phyloP scores from a whole-genome alignment of 805 yeast genomes.

The Candida coquimbonensis region DNA sequence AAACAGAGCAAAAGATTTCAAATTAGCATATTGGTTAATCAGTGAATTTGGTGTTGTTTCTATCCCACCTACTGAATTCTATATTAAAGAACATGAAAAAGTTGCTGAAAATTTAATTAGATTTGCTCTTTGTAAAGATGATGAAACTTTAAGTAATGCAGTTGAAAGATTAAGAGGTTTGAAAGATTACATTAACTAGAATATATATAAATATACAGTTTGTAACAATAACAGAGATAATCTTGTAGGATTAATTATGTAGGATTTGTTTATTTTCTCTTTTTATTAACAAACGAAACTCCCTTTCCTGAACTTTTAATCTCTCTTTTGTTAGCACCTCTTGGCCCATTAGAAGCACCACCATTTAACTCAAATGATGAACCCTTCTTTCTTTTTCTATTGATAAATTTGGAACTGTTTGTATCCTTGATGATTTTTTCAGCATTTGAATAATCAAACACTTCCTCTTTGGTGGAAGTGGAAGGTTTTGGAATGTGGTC shows the following conservation, averaged over 20 bases:
- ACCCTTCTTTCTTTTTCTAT: conserved; percentile 30
- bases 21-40: conserved; percentile 86
- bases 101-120: conserved; percentile 81
- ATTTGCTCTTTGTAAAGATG: conserved; percentile 95
- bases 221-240: not conserved
- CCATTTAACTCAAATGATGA: conserved; percentile 53
- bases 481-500: not conserved
- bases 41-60: conserved; percentile 91
- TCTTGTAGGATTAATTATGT: not conserved
- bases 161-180: conserved; percentile 66
- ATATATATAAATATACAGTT: not conserved
- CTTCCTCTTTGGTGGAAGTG: conserved; percentile 6
- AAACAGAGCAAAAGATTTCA: conserved; percentile 75
- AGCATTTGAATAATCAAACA: conserved; percentile 38
- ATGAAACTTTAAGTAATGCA: conserved; percentile 71
- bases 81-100: conserved; percentile 59
- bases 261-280: conserved; percentile 6
- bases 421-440: conserved; percentile 32
- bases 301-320: conserved; percentile 17
- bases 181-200: conserved; percentile 47
- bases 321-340: conserved; percentile 38
- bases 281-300: conserved; percentile 16
- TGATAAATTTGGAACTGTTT: conserved; percentile 9
- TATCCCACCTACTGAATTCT: conserved; percentile 96
- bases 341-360: conserved; percentile 43